Evolutionary conservation across 2,329 filamentous ascomycete genomes (phyloP), one percentile per base, ranked within the genome.

Genomic region (Exophiala lecanii-corni): DNA sequence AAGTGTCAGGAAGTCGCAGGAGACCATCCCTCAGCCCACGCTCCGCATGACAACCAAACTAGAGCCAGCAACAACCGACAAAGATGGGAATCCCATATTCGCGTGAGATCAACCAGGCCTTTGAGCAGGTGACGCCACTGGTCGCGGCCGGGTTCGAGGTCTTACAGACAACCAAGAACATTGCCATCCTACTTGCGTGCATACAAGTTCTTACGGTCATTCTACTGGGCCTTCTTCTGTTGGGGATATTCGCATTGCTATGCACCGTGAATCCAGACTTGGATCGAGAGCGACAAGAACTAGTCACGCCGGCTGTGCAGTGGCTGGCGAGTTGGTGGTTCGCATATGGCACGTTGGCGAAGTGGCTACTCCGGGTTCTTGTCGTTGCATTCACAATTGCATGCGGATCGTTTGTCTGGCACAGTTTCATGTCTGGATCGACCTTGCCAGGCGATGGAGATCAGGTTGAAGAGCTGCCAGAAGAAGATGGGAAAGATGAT

Each of bases 281-380:
- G 13, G 66, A 68, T 36, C 54, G 55, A 9, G 71, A 75, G 49
- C 50, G 70, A 5, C 45, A 57, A 36, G 44, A 50, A 0, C 45
- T 73, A 3, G 63, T 74, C 2, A 74, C 71, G 4, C 71, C 71
- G 0, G 54, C 59, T 16, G 49, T 73, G 32, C 53, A 50, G 30
- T 65, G 59, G 55, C 46, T 66, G 12, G 56, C 58, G 5, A 43
- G 48, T 31, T 48, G 47, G 43, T 26, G 50, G 10, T 36, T 47
- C 20, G 21, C 38, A 5, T 51, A 45, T 40, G 49, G 51, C 9
- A 68, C 61, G 16, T 57, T 65, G 26, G 74, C 75, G 45, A 87
- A 86, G 58, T 91, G 86, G 86, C 41, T 76, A 18, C 79, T 89
- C 47, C 78, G 85, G 1, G 79, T 89, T 38, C 73, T 86, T 5